Evolutionary conservation across 768 basidiomycete genomes (phyloP).

Genomic region (Podaxis sp.): DNA sequence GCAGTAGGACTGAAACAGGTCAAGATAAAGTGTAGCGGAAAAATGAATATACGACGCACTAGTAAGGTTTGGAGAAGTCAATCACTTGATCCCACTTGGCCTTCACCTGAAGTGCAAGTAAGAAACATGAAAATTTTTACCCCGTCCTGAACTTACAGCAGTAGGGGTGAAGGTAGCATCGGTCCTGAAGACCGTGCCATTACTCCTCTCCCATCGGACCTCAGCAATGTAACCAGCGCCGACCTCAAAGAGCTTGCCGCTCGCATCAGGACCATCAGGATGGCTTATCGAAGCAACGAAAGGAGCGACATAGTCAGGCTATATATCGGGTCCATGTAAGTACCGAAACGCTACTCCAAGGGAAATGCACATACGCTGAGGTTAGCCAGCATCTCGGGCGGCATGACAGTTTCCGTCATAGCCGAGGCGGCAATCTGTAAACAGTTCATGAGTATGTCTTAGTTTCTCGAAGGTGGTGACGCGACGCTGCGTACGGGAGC

Average conservation of each 20-base stretch:
- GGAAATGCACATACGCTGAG: conserved; percentile 48
- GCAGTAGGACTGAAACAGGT: conserved; percentile 52
- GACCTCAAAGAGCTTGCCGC: conserved; percentile 84
- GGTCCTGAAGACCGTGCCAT: conserved; percentile 84
- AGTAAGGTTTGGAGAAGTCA: conserved; percentile 68
- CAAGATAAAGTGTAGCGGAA: neutral
- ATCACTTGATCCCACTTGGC: conserved; percentile 77
- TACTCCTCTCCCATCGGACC: conserved; percentile 89
- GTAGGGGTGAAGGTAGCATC: conserved; percentile 91
- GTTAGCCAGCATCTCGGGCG: conserved; percentile 88
- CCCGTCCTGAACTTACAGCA: conserved; percentile 49
- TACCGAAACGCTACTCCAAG: neutral
- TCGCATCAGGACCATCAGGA: conserved; percentile 75
- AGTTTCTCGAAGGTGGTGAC: neutral
- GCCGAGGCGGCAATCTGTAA: conserved; percentile 85
- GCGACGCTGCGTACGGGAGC: conserved; percentile 63
- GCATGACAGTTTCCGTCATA: conserved; percentile 96
- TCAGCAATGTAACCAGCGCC: conserved; percentile 92
- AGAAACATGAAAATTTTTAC: neutral
- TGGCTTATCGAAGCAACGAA: conserved; percentile 87
- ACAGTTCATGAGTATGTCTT: neutral
- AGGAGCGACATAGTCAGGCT: conserved; percentile 92
- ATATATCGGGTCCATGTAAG: conserved; percentile 12
- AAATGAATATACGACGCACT: conserved; percentile 44
- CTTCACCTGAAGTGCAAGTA: conserved; percentile 52